A percentile compares a stretch with the other conserved stretches of the same genome.
Conservation (phyloP, 495 filamentous ascomycete genomes). For the Rostrohypoxylon terebratum region DNA sequence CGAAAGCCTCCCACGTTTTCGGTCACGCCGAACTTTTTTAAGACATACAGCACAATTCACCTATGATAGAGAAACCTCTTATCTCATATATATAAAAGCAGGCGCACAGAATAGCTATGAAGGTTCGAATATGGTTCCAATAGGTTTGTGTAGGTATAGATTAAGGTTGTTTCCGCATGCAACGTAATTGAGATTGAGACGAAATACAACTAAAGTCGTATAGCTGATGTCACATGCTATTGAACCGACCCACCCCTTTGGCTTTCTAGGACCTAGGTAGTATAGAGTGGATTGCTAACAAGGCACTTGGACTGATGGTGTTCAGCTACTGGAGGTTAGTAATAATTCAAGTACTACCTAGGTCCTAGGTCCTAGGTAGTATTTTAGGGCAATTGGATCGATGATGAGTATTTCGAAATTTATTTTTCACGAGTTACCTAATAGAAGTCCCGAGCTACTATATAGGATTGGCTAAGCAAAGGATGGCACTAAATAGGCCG, state of each 20-base stretch:
- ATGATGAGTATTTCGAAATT: no score
- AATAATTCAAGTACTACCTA: no score
- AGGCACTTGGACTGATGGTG: not conserved
- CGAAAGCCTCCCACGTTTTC: conserved; percentile 6
- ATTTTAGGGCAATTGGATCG: no score
- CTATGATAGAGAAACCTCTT: conserved; percentile 11
- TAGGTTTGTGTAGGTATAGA: not conserved
- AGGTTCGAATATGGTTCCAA: not conserved
- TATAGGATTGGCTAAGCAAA: no score
- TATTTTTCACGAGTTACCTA: no score
- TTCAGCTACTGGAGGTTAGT: no score
- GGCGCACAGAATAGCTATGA: not conserved
- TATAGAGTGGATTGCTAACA: not conserved
- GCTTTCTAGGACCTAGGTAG: not conserved
- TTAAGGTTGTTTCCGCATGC: conserved; percentile 10
- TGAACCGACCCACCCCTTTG: not conserved
- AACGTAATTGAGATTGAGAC: not conserved
- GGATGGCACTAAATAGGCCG: no score
- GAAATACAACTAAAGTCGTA: not conserved
- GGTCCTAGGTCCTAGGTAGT: no score
- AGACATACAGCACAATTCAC: conserved; percentile 21
- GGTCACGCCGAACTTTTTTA: conserved; percentile 33
- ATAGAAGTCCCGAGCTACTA: no score
- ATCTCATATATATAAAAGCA: conserved; percentile 7
- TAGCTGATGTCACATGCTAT: conserved; percentile 3